Evolutionary conservation across 1,284 basidiomycete genomes (phyloP).

Genomic region (Cryptococcus jaspeensis): DNA sequence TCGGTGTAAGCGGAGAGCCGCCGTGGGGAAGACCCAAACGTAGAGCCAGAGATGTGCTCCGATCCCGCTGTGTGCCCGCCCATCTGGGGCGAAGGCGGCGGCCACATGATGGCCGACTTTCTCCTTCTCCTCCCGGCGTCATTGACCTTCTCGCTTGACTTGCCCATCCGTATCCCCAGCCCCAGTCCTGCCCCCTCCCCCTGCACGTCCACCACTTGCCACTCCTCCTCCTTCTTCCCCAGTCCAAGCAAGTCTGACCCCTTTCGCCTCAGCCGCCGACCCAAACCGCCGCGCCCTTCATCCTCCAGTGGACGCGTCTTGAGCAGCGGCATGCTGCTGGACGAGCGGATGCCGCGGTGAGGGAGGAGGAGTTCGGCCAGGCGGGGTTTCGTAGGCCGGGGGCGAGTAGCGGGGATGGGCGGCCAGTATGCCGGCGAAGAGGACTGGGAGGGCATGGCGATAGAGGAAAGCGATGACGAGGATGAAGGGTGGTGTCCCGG

Average conservation of each 20-base stretch:
- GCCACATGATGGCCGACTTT: neutral
- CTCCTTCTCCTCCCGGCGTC: neutral
- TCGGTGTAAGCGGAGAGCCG: no score
- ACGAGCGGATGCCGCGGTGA: neutral
- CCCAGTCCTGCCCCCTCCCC: neutral
- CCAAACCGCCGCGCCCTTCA: neutral
- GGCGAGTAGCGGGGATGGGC: neutral
- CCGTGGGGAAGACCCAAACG: no score
- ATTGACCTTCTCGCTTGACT: neutral
- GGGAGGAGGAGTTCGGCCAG: constrained; percentile 2
- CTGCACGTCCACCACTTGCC: neutral
- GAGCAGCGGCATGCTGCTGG: neutral
- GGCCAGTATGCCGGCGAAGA: neutral
- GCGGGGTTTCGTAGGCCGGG: neutral
- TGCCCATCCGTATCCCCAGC: neutral
- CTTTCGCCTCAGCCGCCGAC: neutral
- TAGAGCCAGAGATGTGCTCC: no score
- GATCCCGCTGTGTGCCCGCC: no score
- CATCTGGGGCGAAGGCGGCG: neutral
- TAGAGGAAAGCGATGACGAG: no score
- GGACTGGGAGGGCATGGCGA: no score
- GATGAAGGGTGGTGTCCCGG: no score
- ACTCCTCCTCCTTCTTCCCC: neutral
- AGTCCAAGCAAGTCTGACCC: neutral
- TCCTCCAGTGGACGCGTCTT: neutral